These are phyloP conservation scores for Piromyces finnis DNA, from an alignment of 192 early-diverging fungal genomes.

Conservation along the genomic window DNA sequence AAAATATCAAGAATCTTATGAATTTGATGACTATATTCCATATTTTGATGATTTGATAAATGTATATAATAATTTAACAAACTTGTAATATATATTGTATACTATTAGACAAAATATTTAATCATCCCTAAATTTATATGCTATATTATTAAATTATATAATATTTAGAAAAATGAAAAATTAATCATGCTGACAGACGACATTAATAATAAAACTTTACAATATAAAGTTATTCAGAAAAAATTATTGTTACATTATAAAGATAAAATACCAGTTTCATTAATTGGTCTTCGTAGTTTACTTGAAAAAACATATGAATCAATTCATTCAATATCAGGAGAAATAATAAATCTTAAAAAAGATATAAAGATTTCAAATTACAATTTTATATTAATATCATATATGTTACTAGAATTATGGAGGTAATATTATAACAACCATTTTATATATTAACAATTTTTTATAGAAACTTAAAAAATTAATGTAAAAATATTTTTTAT, in stretches of 20 bases:
- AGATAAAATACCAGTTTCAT: neutral
- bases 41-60: neutral
- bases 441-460: too few species aligned
- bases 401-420: neutral
- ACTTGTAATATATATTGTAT: too few species aligned
- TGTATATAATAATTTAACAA: too few species aligned
- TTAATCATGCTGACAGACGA: neutral
- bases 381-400: neutral
- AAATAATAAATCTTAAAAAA: neutral
- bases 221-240: neutral
- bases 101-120: too few species aligned
- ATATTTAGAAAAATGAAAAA: neutral
- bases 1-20: neutral
- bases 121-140: too few species aligned
- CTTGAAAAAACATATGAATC: neutral
- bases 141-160: too few species aligned
- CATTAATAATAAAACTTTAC: neutral
- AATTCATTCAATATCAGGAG: neutral
- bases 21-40: neutral
- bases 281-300: neutral
- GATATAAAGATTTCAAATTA: neutral
- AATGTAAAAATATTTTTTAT: too few species aligned
- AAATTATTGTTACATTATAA: neutral
- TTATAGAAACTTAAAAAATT: too few species aligned
- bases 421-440: neutral